Percentiles rank a stretch among this genome's conserved stretches.
These are phyloP conservation scores for Mycena belliarum DNA, from an alignment of 768 basidiomycete species.

Conservation along the genomic window DNA sequence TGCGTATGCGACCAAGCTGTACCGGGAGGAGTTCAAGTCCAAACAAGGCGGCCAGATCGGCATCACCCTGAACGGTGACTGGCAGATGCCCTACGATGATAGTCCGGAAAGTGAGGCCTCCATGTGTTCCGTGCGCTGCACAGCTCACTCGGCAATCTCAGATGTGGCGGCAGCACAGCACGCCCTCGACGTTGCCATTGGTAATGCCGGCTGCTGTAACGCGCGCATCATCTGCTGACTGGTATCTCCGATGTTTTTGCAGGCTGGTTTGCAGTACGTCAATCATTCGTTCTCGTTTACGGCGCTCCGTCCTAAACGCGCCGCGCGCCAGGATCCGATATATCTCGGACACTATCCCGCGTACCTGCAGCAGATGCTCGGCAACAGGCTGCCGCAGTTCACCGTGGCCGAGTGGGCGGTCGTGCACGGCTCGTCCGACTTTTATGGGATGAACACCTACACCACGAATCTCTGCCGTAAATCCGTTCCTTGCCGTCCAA, in stretches of 20 bases:
- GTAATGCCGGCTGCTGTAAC: slow-evolving; percentile 40
- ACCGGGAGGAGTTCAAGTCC: slow-evolving; percentile 65
- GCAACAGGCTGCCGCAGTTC: slow-evolving; percentile 59
- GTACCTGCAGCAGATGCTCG: slow-evolving; percentile 56
- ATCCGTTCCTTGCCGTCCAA: slow-evolving; percentile 22
- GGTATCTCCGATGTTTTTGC: slow-evolving; percentile 37
- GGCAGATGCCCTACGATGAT: slow-evolving; percentile 73
- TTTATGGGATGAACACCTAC: slow-evolving; percentile 75
- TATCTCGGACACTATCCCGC: slow-evolving; percentile 72
- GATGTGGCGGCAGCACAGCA: slow-evolving; percentile 72
- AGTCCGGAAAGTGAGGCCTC: slow-evolving; percentile 71
- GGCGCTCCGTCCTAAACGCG: slow-evolving; percentile 12
- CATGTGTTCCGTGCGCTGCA: slow-evolving; percentile 25
- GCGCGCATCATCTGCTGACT: slow-evolving; percentile 23
- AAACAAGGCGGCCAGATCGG: slow-evolving; percentile 68
- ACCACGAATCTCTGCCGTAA: slow-evolving; percentile 63
- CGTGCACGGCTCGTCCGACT: slow-evolving; percentile 67
- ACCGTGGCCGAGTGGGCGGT: slow-evolving; percentile 55
- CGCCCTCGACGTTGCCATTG: slow-evolving; percentile 72
- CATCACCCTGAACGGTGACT: slow-evolving; percentile 80
- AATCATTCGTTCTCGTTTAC: slow-evolving; percentile 22
- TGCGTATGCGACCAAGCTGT: slow-evolving; percentile 64
- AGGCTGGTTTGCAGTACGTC: slow-evolving; percentile 63
- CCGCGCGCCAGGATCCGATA: slow-evolving; percentile 57
- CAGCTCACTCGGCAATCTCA: slow-evolving; percentile 24